Percentiles rank a stretch among this genome's conserved stretches.
Evolutionary conservation across 164 flowering plant species (phyloP).

Genomic region (Sedum album): DNA sequence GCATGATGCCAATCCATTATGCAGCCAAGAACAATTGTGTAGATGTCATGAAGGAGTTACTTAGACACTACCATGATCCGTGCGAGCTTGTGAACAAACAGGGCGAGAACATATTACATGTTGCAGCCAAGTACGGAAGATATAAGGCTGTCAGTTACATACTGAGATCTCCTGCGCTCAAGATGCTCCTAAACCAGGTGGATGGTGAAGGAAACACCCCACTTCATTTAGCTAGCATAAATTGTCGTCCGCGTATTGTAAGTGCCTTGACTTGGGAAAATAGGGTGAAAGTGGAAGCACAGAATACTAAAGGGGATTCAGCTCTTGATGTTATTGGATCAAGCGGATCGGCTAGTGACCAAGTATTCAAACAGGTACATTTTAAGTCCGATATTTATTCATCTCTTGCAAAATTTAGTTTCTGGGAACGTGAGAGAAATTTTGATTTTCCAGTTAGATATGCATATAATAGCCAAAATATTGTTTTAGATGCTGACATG

Average conservation of each 20-base stretch:
- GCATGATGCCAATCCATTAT: too few relatives aligned
- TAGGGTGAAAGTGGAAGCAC: slow-evolving; percentile 9
- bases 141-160: slow-evolving; percentile 12
- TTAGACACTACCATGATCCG: too few relatives aligned
- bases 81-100: not conserved
- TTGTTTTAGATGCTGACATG: slow-evolving; percentile 3
- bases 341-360: too few relatives aligned
- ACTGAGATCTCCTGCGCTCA: slow-evolving; percentile 8
- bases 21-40: too few relatives aligned
- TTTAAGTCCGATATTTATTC: too few relatives aligned
- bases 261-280: slow-evolving; percentile 15
- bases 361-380: slow-evolving; percentile 7
- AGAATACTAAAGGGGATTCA: slow-evolving; percentile 14
- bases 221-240: slow-evolving; percentile 20
- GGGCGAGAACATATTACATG: slow-evolving; percentile 21
- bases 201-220: slow-evolving; percentile 22
- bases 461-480: too few relatives aligned
- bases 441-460: not conserved
- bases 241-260: slow-evolving; percentile 16
- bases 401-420: not conserved
- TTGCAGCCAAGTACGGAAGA: slow-evolving; percentile 18
- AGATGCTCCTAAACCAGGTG: slow-evolving; percentile 18
- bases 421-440: too few relatives aligned
- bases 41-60: too few relatives aligned
- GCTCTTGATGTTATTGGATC: slow-evolving; percentile 14